phyloP scores from a whole-genome alignment of 768 basidiomycete genomes.

The Butyriboletus loyo region DNA sequence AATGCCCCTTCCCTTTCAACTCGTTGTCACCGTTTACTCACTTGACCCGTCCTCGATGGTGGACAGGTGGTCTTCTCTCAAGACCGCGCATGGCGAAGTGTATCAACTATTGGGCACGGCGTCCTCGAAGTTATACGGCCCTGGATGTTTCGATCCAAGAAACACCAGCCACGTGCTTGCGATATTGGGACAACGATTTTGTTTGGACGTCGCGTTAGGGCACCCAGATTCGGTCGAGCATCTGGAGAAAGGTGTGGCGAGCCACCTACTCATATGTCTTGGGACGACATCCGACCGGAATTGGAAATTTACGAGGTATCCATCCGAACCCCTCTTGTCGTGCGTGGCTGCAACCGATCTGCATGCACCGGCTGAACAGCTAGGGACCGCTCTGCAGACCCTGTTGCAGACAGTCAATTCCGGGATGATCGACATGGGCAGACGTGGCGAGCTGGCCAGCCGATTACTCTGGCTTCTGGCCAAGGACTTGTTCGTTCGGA shows the following conservation, averaged over 20 bases:
- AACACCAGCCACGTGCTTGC: background rate
- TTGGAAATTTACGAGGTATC: constrained; percentile 14
- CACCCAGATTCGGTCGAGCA: background rate
- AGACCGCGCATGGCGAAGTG: background rate
- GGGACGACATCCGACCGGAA: constrained; percentile 1
- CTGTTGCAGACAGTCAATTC: background rate
- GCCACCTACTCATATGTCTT: constrained; percentile 12
- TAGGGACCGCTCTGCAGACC: background rate
- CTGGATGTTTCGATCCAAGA: background rate
- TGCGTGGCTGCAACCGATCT: constrained; percentile 9
- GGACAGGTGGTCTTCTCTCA: background rate
- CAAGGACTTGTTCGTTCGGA: constrained; percentile 5
- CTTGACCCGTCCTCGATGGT: too few species aligned
- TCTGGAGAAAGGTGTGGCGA: constrained; percentile 8
- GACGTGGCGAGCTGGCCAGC: background rate
- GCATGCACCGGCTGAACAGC: background rate
- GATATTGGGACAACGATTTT: background rate
- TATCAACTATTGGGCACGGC: background rate
- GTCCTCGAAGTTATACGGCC: background rate
- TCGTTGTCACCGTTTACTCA: too few species aligned
- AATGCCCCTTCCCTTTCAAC: background rate
- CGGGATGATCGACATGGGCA: background rate
- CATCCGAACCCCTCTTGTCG: constrained; percentile 19
- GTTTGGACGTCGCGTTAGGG: constrained; percentile 1
- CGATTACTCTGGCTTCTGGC: constrained; percentile 8